These are phyloP conservation scores for Leishmania aethiopica DNA, from an alignment of 208 protist species.

Conservation along the genomic window DNA sequence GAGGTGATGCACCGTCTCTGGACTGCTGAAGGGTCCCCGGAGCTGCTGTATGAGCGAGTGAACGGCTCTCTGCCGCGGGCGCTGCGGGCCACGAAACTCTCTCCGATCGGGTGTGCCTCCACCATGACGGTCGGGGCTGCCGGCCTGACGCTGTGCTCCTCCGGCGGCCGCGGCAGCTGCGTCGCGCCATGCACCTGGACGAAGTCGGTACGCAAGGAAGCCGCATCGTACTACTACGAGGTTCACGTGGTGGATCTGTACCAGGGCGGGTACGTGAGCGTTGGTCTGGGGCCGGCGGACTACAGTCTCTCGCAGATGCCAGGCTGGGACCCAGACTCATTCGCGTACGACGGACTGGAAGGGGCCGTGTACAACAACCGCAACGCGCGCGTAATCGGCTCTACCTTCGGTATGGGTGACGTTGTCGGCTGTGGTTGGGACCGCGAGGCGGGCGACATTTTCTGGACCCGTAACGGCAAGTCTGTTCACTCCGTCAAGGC, in stretches of 20 bases:
- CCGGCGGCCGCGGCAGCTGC: constrained; percentile 67
- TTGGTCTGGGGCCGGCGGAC: constrained; percentile 79
- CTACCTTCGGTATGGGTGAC: constrained; percentile 73
- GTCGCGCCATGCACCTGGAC: constrained; percentile 68
- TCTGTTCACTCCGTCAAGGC: constrained; percentile 44
- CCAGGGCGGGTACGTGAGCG: constrained; percentile 53
- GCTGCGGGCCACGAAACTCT: constrained; percentile 53
- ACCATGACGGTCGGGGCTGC: constrained; percentile 56
- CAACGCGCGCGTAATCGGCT: constrained; percentile 53
- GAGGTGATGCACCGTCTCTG: constrained; percentile 30
- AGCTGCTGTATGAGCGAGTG: constrained; percentile 33
- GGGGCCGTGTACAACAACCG: constrained; percentile 69
- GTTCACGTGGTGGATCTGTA: constrained; percentile 77
- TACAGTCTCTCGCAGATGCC: constrained; percentile 85
- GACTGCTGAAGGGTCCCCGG: constrained; percentile 4
- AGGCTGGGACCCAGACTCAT: constrained; percentile 79
- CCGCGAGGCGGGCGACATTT: constrained; percentile 54
- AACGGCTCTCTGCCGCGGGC: constrained; percentile 60
- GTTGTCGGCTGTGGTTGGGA: constrained; percentile 90
- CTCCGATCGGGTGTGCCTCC: constrained; percentile 35
- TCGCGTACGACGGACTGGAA: constrained; percentile 73
- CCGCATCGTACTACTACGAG: constrained; percentile 80
- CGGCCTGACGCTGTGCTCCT: constrained; percentile 54
- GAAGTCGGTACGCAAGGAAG: constrained; percentile 6
- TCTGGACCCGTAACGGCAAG: constrained; percentile 88